phyloP scores from a whole-genome alignment of 495 filamentous ascomycete species.

The Aspergillus ellipticus region DNA sequence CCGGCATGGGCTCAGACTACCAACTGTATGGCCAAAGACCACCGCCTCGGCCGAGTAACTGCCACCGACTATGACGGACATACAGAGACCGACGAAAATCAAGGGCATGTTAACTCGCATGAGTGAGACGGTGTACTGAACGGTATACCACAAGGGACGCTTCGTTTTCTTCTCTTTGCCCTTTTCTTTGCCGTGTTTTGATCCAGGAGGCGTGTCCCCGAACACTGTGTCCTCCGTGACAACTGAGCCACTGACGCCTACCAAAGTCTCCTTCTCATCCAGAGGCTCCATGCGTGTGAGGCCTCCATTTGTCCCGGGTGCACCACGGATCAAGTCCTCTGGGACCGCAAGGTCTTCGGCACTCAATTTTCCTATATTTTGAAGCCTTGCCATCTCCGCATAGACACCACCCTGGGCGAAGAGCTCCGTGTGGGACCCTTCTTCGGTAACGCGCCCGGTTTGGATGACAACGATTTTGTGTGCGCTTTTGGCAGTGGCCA shows the following conservation, averaged over 20 bases:
- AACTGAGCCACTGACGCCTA: constrained; percentile 17
- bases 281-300: neutral
- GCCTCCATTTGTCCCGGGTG: neutral
- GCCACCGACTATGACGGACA: constrained; percentile 37
- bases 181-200: constrained; percentile 14
- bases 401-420: constrained; percentile 34
- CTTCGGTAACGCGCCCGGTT: constrained; percentile 47
- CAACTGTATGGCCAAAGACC: constrained; percentile 48
- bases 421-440: constrained; percentile 44
- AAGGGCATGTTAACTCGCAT: constrained; percentile 31
- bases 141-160: constrained; percentile 22
- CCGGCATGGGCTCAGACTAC: constrained; percentile 38
- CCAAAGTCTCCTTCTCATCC: constrained; percentile 18
- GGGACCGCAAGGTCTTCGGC: neutral
- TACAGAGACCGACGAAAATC: constrained; percentile 30
- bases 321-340: constrained; percentile 16
- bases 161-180: constrained; percentile 16
- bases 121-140: constrained; percentile 21
- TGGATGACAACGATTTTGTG: constrained; percentile 59
- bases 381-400: constrained; percentile 37
- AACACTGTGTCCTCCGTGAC: constrained; percentile 35
- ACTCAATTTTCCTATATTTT: constrained; percentile 27
- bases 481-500: constrained; percentile 47
- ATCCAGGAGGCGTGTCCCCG: constrained; percentile 6
- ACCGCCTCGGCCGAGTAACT: constrained; percentile 46